Evolutionary conservation across 371 early-diverging fungal species (phyloP).

Genomic region (Nosema muscidifuracis): DNA sequence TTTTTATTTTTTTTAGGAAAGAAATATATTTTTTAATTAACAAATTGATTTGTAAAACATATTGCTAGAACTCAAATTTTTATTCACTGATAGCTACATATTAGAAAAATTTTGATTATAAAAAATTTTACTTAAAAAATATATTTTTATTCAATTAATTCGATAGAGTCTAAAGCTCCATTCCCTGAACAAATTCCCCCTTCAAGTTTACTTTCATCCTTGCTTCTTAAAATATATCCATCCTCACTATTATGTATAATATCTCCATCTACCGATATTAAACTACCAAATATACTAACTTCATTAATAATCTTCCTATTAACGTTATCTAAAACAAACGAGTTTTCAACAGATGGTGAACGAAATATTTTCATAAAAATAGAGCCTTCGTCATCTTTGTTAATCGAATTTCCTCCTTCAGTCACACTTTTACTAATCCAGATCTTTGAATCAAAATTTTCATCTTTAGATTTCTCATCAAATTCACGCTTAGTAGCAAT

Average conservation of each 20-base stretch:
- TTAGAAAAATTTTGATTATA: too few relatives aligned
- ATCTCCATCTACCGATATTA: background rate
- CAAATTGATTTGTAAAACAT: too few relatives aligned
- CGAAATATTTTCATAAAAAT: slow-evolving; percentile 45
- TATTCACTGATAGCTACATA: too few relatives aligned
- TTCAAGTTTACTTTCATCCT: slow-evolving; percentile 36
- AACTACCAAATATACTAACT: slow-evolving; percentile 42
- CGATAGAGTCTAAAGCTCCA: slow-evolving; percentile 36
- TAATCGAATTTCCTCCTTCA: slow-evolving; percentile 41
- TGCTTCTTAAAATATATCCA: slow-evolving; percentile 43
- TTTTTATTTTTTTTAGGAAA: too few relatives aligned
- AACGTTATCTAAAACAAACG: background rate
- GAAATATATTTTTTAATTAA: too few relatives aligned
- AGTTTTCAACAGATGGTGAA: slow-evolving; percentile 6
- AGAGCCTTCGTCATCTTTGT: slow-evolving; percentile 1
- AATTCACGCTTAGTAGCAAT: background rate
- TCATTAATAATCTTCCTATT: slow-evolving; percentile 29
- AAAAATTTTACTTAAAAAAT: too few relatives aligned
- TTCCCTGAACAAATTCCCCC: slow-evolving; percentile 44
- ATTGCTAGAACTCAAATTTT: too few relatives aligned
- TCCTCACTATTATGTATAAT: background rate
- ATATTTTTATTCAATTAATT: background rate
- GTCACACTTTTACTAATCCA: slow-evolving; percentile 33
- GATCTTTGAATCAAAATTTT: background rate
- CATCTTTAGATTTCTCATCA: background rate